These are phyloP conservation scores for Cryptosporidium canis DNA, from an alignment of 169 alveolate genomes.

Conservation along the genomic window DNA sequence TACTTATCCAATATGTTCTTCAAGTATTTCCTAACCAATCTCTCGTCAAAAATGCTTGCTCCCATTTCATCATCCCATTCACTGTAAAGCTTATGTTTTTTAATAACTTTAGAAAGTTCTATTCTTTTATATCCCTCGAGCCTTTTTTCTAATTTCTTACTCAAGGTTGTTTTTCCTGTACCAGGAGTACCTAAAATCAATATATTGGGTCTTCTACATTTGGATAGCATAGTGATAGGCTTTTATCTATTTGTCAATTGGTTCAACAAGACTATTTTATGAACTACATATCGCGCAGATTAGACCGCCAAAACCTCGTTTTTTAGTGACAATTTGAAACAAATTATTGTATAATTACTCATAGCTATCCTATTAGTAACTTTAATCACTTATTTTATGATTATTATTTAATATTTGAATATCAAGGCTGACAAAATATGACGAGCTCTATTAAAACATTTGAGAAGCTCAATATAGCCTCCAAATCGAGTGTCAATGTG, in stretches of 20 bases:
- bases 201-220: conserved; percentile 75
- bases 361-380: not conserved
- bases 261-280: not conserved
- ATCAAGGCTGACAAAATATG: not conserved
- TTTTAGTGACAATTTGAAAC: not conserved
- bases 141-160: conserved; percentile 74
- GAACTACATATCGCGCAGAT: not conserved
- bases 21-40: conserved; percentile 76
- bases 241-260: not conserved
- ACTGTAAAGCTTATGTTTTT: conserved; percentile 76
- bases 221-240: not conserved
- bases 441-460: not conserved
- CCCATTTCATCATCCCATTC: conserved; percentile 80
- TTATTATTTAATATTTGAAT: not conserved
- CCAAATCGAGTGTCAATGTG: not conserved
- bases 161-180: conserved; percentile 80
- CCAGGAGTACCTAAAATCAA: conserved; percentile 84
- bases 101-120: conserved; percentile 76
- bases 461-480: not conserved
- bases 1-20: conserved; percentile 68
- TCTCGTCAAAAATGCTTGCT: conserved; percentile 82
- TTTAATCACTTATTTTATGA: not conserved
- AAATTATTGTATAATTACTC: not conserved
- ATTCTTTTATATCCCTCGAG: conserved; percentile 75
- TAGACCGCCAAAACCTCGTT: not conserved